Conservation (phyloP, 148 eudicot species). For the Vaccinium myrtillus region DNA sequence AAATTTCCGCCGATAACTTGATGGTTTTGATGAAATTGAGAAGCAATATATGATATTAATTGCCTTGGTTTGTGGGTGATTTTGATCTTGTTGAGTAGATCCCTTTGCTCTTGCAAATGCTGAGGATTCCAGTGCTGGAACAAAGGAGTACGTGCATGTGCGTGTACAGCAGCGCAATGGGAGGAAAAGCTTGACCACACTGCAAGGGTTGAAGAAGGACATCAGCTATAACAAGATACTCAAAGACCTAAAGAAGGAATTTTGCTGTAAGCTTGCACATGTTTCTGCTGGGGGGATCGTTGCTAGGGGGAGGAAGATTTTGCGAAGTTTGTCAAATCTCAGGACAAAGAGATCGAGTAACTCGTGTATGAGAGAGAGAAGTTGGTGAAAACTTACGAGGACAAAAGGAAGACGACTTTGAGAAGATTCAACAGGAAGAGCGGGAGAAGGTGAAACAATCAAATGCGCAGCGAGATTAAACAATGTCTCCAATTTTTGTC, state of each 20-base stretch:
- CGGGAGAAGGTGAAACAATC: no score
- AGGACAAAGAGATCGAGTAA: no score
- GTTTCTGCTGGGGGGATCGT: no score
- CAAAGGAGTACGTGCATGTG: conserved; percentile 21
- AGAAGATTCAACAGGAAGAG: no score
- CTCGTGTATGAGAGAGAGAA: no score
- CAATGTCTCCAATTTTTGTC: no score
- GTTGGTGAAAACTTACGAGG: no score
- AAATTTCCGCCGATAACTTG: not conserved
- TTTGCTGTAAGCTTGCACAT: conserved; percentile 8
- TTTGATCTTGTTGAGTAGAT: conserved; percentile 10
- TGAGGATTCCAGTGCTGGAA: conserved; percentile 20
- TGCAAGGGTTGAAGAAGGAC: conserved; percentile 22
- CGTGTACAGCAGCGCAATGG: conserved; percentile 22
- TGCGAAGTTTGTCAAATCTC: no score
- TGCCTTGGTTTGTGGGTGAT: conserved; percentile 4
- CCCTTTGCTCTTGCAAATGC: conserved; percentile 20
- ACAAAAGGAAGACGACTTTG: no score
- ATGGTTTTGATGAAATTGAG: conserved; percentile 10
- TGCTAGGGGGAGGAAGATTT: no score
- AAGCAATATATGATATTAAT: not conserved
- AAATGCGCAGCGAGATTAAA: no score
- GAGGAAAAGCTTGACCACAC: conserved; percentile 20
- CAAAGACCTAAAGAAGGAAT: conserved; percentile 19
- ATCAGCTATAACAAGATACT: conserved; percentile 21